Percentiles rank a stretch among this genome's conserved stretches.
Conservation (phyloP, 306 rosid genomes). For the Quercus robur region DNA sequence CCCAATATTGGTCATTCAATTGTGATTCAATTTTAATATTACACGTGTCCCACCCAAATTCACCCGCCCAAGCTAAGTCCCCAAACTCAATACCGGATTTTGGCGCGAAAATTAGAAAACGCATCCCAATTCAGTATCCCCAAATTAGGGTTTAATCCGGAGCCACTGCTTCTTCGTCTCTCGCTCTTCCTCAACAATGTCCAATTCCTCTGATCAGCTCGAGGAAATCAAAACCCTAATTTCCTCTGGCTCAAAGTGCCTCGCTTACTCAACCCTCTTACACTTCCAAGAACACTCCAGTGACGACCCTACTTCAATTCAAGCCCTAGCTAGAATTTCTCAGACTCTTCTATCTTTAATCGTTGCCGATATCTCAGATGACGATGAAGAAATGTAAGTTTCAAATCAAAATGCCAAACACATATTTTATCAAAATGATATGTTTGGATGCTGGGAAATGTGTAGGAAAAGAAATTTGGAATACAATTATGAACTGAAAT, state of each 20-base stretch:
- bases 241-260: conserved; percentile 37
- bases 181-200: conserved; percentile 32
- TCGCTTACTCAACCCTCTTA: conserved; percentile 60
- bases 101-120: conserved; percentile 28
- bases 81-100: background rate
- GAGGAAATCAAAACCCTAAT: conserved; percentile 41
- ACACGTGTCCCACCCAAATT: no score
- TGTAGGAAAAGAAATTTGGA: no score
- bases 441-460: no score
- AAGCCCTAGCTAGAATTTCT: conserved; percentile 44
- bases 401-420: background rate
- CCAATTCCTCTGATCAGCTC: conserved; percentile 37
- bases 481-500: no score
- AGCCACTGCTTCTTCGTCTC: background rate
- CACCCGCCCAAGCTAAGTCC: background rate
- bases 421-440: no score
- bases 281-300: conserved; percentile 60
- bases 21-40: no score
- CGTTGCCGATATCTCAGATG: conserved; percentile 41
- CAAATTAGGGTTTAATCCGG: conserved; percentile 12
- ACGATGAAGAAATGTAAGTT: conserved; percentile 66
- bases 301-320: conserved; percentile 32
- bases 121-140: no score
- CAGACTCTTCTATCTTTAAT: conserved; percentile 25
- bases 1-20: no score